Evolutionary conservation across 805 yeast species (phyloP).

Genomic region (Yarrowia sp.): DNA sequence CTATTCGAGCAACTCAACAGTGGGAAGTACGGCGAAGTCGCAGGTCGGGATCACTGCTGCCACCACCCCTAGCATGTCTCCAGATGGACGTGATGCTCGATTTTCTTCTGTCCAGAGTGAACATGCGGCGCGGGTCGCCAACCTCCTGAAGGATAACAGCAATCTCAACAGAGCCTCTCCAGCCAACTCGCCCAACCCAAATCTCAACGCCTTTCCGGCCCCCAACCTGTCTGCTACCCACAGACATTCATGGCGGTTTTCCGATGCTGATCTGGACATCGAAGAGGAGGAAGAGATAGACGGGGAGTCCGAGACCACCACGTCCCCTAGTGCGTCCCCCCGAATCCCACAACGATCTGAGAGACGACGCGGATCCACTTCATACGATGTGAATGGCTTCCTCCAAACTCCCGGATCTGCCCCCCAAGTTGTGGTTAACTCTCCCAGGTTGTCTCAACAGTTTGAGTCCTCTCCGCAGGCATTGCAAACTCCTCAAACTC

Average conservation of each 20-base stretch:
- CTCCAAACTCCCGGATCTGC: background rate
- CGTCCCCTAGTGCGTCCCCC: background rate
- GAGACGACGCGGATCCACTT: conserved; percentile 4
- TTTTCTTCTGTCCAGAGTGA: conserved; percentile 6
- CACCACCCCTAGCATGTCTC: conserved; percentile 22
- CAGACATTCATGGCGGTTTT: conserved; percentile 1
- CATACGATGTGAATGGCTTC: background rate
- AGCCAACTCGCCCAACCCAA: background rate
- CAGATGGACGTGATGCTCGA: conserved; percentile 1
- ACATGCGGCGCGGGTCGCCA: conserved; percentile 21
- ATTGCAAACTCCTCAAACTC: conserved; percentile 3
- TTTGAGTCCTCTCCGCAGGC: conserved; percentile 13
- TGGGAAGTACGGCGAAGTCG: conserved; percentile 7
- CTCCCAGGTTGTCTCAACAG: conserved; percentile 3
- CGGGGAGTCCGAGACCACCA: background rate
- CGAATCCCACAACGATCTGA: conserved; percentile 15
- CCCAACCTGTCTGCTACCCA: background rate
- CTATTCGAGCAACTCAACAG: conserved; percentile 10
- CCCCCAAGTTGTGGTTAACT: background rate
- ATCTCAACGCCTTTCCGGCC: background rate
- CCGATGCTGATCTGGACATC: conserved; percentile 9
- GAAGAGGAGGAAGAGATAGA: conserved; percentile 16
- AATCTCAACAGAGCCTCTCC: background rate
- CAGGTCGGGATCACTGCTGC: conserved; percentile 9
- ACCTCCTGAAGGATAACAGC: background rate